phyloP scores from a whole-genome alignment of 441 rosid genomes.

The Arabidopsis hybrid region DNA sequence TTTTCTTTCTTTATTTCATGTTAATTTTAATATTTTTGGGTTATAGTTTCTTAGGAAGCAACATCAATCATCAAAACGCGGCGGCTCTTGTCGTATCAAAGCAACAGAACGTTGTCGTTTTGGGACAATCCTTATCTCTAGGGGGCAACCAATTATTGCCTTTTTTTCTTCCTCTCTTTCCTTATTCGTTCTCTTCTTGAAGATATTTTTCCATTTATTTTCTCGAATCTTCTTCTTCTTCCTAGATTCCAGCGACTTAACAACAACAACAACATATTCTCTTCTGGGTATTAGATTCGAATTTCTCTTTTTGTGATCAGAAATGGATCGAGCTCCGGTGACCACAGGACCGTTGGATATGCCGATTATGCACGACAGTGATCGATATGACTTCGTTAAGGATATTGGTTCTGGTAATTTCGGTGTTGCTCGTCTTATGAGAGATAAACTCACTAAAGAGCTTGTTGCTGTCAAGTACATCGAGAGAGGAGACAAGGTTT shows the following conservation, averaged over 20 bases:
- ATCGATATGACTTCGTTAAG: constrained; percentile 68
- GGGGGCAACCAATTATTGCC: constrained; percentile 41
- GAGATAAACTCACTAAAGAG: constrained; percentile 61
- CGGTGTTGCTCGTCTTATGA: constrained; percentile 71
- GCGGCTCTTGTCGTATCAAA: constrained; percentile 45
- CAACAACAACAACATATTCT: constrained; percentile 4
- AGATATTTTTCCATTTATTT: constrained; percentile 15
- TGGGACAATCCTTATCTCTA: constrained; percentile 34
- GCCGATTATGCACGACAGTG: constrained; percentile 74
- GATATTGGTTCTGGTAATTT: constrained; percentile 78
- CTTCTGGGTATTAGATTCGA: neutral
- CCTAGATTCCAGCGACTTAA: constrained; percentile 35
- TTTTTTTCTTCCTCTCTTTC: neutral
- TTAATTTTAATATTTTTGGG: neutral
- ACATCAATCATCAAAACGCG: constrained; percentile 46
- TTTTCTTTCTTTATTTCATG: neutral
- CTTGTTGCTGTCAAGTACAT: constrained; percentile 79
- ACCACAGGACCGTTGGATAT: constrained; percentile 68
- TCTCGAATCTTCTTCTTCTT: constrained; percentile 31
- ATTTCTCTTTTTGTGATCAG: neutral
- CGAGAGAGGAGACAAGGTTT: constrained; percentile 76
- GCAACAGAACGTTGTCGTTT: constrained; percentile 42
- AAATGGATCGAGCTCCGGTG: constrained; percentile 65
- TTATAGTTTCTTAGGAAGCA: constrained; percentile 35
- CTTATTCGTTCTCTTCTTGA: constrained; percentile 26